Conservation (phyloP, 2,329 filamentous ascomycete genomes). For the Alternaria dauci region DNA sequence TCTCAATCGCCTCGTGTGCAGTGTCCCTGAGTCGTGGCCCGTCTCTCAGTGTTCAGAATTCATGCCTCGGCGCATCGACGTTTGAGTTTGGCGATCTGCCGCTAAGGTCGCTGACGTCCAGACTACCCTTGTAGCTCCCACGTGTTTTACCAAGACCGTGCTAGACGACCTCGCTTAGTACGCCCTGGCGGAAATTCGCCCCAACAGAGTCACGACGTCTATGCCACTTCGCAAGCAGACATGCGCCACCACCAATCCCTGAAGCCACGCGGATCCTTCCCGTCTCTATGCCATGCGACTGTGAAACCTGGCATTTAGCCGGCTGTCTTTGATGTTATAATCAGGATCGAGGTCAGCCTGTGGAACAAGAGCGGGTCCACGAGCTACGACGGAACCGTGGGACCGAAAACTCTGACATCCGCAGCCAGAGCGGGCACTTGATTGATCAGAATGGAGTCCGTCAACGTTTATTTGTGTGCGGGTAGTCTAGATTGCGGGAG, state of each 20-base stretch:
- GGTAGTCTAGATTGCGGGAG: slow-evolving; percentile 3
- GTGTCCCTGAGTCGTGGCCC: slow-evolving; percentile 4
- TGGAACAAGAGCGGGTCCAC: slow-evolving; percentile 3
- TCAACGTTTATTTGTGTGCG: neutral
- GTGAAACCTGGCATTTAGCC: slow-evolving; percentile 2
- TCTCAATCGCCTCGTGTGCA: neutral
- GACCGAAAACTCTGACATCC: slow-evolving; percentile 9
- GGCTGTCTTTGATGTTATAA: neutral
- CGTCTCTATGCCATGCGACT: slow-evolving; percentile 17
- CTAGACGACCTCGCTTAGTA: slow-evolving; percentile 14
- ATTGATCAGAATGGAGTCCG: neutral
- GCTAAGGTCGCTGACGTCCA: slow-evolving; percentile 18
- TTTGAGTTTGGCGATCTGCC: slow-evolving; percentile 17
- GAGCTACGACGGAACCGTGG: neutral
- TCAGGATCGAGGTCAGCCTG: neutral
- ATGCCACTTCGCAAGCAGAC: slow-evolving; percentile 2
- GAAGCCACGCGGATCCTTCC: slow-evolving; percentile 18
- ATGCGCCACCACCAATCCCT: slow-evolving; percentile 6
- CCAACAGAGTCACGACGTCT: slow-evolving; percentile 13
- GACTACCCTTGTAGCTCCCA: slow-evolving; percentile 17
- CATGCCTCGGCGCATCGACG: slow-evolving; percentile 15
- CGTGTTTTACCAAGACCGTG: slow-evolving; percentile 10
- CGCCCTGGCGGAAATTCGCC: slow-evolving; percentile 9
- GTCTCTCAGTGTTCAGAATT: neutral
- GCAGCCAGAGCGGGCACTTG: neutral